A percentile compares a stretch with the other conserved stretches of the same genome.
These are phyloP conservation scores for Raddia guianensis DNA, from an alignment of 176 grass and related monocot genomes.

Conservation along the genomic window DNA sequence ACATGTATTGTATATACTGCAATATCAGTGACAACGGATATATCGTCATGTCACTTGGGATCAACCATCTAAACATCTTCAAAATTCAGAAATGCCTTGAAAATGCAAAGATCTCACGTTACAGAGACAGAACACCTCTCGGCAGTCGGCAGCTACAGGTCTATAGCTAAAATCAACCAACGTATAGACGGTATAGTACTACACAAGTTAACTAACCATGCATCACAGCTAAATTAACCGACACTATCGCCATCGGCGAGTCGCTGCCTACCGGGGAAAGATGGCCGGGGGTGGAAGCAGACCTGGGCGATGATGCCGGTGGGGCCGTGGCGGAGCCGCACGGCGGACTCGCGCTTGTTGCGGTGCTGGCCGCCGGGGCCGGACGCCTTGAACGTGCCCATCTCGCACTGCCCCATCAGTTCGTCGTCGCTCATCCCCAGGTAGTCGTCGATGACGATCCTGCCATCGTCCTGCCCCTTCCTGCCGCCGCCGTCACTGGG, in stretches of 20 bases:
- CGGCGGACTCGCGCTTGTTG: conserved; percentile 94
- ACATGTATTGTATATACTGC: background rate
- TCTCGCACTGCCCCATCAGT: conserved; percentile 82
- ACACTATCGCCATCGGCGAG: background rate
- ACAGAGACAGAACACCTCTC: background rate
- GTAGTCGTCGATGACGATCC: conserved; percentile 37
- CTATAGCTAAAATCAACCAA: background rate
- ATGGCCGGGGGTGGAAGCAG: background rate
- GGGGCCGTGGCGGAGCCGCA: conserved; percentile 77
- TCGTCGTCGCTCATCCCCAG: conserved; percentile 68
- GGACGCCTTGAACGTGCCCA: conserved; percentile 88
- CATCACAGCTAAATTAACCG: background rate
- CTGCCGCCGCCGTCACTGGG: background rate
- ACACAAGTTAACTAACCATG: background rate
- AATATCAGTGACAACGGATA: background rate
- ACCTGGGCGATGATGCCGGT: conserved; percentile 91
- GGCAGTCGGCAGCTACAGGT: background rate
- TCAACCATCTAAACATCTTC: background rate
- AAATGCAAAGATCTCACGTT: too few species aligned
- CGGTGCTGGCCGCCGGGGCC: conserved; percentile 96
- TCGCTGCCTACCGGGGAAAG: background rate
- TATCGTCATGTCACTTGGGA: background rate
- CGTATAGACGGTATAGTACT: too few species aligned
- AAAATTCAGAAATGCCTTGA: background rate
- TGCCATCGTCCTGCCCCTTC: conserved; percentile 5